Conservation (phyloP, 768 basidiomycete species). For the Neoboletus subvelutipes region DNA sequence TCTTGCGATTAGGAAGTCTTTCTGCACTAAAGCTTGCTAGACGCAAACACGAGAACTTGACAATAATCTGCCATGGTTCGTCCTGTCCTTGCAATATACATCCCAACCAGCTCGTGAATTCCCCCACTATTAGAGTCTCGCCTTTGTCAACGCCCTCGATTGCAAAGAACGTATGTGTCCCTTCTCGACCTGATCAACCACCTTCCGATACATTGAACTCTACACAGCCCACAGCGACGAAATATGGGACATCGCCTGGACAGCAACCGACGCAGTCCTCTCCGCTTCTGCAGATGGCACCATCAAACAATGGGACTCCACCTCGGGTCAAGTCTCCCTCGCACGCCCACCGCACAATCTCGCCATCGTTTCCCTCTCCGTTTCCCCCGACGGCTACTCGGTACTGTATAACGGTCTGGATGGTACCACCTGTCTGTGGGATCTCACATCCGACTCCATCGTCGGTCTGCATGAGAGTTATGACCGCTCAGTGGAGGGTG, state of each 20-base stretch:
- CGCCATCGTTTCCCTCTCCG: conserved; percentile 80
- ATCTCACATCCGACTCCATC: conserved; percentile 60
- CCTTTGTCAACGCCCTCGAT: conserved; percentile 70
- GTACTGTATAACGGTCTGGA: conserved; percentile 84
- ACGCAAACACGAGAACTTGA: not conserved
- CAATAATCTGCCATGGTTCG: conserved; percentile 28
- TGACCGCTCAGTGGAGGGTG: conserved; percentile 49
- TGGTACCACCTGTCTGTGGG: conserved; percentile 76
- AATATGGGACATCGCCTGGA: conserved; percentile 79
- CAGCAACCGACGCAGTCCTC: conserved; percentile 58
- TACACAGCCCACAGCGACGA: conserved; percentile 71
- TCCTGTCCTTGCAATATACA: conserved; percentile 10
- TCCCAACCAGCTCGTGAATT: conserved; percentile 23
- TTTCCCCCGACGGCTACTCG: conserved; percentile 58
- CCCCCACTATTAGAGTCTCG: conserved; percentile 53
- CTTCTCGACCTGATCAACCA: conserved; percentile 5
- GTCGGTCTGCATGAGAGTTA: conserved; percentile 75
- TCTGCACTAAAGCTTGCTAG: not conserved
- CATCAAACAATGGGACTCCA: conserved; percentile 69
- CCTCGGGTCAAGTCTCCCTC: conserved; percentile 59
- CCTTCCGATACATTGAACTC: conserved; percentile 3
- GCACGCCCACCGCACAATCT: conserved; percentile 76
- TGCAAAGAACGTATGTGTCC: conserved; percentile 68
- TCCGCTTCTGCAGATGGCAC: conserved; percentile 79
- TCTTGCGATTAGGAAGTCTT: conserved; percentile 32